phyloP scores from a whole-genome alignment of 352 stramenopile genomes.

The Pythium utonaiense region DNA sequence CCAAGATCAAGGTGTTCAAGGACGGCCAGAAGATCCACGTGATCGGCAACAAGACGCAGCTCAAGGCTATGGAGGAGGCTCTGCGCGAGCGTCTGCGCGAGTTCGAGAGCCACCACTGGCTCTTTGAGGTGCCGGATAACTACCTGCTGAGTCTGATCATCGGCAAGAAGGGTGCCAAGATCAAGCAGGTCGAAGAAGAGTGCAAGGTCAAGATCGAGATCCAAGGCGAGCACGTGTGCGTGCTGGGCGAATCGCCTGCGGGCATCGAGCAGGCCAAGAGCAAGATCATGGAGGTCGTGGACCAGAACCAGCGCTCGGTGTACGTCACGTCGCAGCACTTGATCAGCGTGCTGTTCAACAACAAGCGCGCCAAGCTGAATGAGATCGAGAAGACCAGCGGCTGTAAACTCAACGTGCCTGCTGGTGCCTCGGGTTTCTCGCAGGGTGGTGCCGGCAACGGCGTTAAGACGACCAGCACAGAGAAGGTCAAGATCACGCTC shows the following conservation, averaged over 20 bases:
- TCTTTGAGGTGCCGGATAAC: slow-evolving; percentile 53
- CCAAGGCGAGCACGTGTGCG: slow-evolving; percentile 53
- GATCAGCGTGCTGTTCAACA: slow-evolving; percentile 55
- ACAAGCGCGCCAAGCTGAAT: slow-evolving; percentile 73
- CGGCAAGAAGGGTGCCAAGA: slow-evolving; percentile 75
- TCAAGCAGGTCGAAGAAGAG: slow-evolving; percentile 68
- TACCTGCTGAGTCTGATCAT: slow-evolving; percentile 75
- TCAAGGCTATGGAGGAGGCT: slow-evolving; percentile 56
- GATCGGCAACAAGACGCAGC: slow-evolving; percentile 64
- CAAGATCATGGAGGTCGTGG: slow-evolving; percentile 64
- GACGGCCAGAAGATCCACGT: slow-evolving; percentile 57
- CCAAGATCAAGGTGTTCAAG: slow-evolving; percentile 69
- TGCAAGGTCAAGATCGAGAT: slow-evolving; percentile 67
- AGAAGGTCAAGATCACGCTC: slow-evolving; percentile 66
- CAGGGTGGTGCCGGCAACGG: not conserved
- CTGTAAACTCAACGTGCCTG: slow-evolving; percentile 53
- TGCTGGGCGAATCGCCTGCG: slow-evolving; percentile 51
- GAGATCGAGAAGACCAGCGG: slow-evolving; percentile 58
- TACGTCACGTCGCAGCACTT: slow-evolving; percentile 62
- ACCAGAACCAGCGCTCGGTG: slow-evolving; percentile 68
- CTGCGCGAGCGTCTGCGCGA: slow-evolving; percentile 47
- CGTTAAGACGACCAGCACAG: slow-evolving; percentile 24
- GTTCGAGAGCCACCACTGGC: slow-evolving; percentile 60
- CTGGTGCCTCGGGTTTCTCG: slow-evolving; percentile 22
- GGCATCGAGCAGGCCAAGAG: slow-evolving; percentile 44